These are phyloP conservation scores for Phytophthora pistaciae DNA, from an alignment of 352 stramenopile genomes.

Conservation along the genomic window DNA sequence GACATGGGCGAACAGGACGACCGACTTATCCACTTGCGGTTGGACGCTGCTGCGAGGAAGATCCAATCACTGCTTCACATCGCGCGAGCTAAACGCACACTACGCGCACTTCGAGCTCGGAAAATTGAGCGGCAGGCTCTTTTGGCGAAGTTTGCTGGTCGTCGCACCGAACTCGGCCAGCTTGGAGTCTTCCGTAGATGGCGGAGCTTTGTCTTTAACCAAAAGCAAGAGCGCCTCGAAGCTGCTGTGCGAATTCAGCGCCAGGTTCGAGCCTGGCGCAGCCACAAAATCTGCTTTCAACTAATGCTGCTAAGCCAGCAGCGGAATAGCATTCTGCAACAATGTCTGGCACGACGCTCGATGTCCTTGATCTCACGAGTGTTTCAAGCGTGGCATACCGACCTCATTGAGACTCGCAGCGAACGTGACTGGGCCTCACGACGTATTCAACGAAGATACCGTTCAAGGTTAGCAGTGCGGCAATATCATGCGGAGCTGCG, in stretches of 20 bases:
- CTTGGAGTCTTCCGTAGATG: conserved; percentile 44
- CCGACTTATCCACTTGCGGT: conserved; percentile 41
- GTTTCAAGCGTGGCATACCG: conserved; percentile 40
- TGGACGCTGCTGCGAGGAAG: conserved; percentile 50
- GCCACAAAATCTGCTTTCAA: conserved; percentile 44
- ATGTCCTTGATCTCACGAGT: conserved; percentile 21
- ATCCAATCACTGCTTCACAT: conserved; percentile 71
- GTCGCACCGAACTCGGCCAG: conserved; percentile 36
- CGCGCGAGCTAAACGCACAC: conserved; percentile 38
- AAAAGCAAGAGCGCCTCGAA: conserved; percentile 37
- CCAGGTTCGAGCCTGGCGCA: conserved; percentile 44
- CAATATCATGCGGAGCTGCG: conserved; percentile 50
- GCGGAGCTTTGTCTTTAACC: conserved; percentile 46
- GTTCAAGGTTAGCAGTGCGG: conserved; percentile 38
- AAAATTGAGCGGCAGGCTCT: conserved; percentile 49
- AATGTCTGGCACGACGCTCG: conserved; percentile 45
- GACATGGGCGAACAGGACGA: conserved; percentile 57
- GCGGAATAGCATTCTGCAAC: conserved; percentile 49
- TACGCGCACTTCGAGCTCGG: conserved; percentile 40
- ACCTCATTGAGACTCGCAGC: conserved; percentile 13
- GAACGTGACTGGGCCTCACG: conserved; percentile 28
- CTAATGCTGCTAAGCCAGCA: conserved; percentile 43
- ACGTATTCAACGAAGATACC: conserved; percentile 56
- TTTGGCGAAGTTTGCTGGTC: conserved; percentile 44
- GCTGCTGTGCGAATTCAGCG: conserved; percentile 54